These are phyloP conservation scores for Eustoma russellianum DNA, from an alignment of 257 asterid genomes.

Conservation along the genomic window DNA sequence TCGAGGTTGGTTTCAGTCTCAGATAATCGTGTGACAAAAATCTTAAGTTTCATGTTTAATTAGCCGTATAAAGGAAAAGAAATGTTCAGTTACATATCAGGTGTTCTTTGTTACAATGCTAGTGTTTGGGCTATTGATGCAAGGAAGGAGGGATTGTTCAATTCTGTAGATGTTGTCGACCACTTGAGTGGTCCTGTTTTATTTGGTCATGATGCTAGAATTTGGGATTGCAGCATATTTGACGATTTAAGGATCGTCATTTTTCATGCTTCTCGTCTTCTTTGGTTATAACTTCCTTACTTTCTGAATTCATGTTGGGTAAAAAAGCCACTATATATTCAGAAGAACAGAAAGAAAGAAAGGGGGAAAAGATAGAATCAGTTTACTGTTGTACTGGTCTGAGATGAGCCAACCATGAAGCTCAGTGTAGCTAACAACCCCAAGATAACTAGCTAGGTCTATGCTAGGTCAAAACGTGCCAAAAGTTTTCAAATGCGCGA, in stretches of 20 bases:
- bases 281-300: no score
- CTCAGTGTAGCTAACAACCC: no score
- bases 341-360: no score
- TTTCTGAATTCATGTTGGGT: no score
- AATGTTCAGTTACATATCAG: background rate
- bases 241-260: slow-evolving; percentile 48
- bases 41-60: slow-evolving; percentile 2
- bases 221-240: slow-evolving; percentile 95
- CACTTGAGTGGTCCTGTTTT: slow-evolving; percentile 48
- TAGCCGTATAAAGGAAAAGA: slow-evolving; percentile 7
- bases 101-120: slow-evolving; percentile 54
- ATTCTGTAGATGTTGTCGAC: slow-evolving; percentile 21
- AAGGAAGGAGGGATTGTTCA: slow-evolving; percentile 22
- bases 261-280: no score
- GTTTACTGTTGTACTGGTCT: no score
- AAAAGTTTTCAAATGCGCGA: no score
- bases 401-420: no score
- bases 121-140: slow-evolving; percentile 70
- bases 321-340: no score
- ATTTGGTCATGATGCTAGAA: slow-evolving; percentile 90
- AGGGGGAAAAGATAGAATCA: no score
- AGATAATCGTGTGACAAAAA: slow-evolving; percentile 62
- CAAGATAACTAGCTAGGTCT: no score
- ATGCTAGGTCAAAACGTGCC: no score
- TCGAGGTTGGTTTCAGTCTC: slow-evolving; percentile 77